Base-by-base conservation (phyloP, 305 asterid genomes). In the Plantago rigida region DNA sequence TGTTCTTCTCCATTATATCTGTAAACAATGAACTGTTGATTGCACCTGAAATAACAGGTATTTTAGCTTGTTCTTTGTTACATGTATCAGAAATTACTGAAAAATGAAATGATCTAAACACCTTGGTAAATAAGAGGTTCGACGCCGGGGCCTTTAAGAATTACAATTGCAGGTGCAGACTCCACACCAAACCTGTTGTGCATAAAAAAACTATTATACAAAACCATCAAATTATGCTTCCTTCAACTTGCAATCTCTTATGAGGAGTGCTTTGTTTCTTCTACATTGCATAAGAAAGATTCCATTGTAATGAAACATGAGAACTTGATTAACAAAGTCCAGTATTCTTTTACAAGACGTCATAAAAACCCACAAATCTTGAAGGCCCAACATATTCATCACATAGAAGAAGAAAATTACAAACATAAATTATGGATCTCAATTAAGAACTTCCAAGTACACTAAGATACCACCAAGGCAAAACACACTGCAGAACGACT, bases 101-200 rank as follows among this genome's bases (percentile, higher is more conserved):
- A 77, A 62, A 52, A 3, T 19, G 71, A 46, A 28, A 46, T 8
- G n/a, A 19, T 49, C 17, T 11, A 76, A 83, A 64, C 78, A 63
- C 97, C 97, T 72, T 82, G 92, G 72, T 84, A 82, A 50, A 93
- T 83, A 57, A 78, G 77, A 66, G 97, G 97, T 72, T 79, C 81
- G 69, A 89, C 80, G 64, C 99, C 99, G 3, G 99, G 92, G 72
- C 89, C 99, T 79, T 70, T 93, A 70, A 93, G 62, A 73, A 89
- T 79, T 65, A 89, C 95, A 51, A 93, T 73, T 47, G 97, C 95
- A 28, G 99, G 97, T 61, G 97, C 96, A 67, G 89, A 86, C 71
- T 87, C 97, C 64, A 93, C 94, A 12, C 94, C 95, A 24, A 89
- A 82, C 84, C 99, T 93, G 82, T 79, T 65, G 60, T 17, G 19